Percentiles rank a stretch among this genome's conserved stretches.
phyloP scores from a whole-genome alignment of 805 yeast species.

The Starmerella floricola region DNA sequence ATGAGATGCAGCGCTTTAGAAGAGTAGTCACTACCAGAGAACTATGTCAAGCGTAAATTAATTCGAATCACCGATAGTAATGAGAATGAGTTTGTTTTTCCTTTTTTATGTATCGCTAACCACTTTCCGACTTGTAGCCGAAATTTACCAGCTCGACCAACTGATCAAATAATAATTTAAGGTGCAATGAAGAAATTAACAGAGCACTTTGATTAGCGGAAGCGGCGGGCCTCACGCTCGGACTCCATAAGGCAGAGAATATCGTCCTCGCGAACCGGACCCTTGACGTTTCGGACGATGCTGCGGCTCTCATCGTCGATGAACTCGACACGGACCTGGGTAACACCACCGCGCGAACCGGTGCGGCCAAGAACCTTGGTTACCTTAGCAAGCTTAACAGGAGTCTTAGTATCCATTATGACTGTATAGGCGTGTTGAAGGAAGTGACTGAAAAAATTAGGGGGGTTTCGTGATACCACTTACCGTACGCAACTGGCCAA shows the following conservation, averaged over 20 bases:
- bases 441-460: constrained; percentile 9
- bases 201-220: constrained; percentile 29
- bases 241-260: constrained; percentile 99
- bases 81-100: no score
- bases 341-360: constrained; percentile 99
- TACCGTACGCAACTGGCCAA: no score
- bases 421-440: constrained; percentile 3
- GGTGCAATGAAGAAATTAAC: neutral
- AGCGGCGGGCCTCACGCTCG: constrained; percentile 87
- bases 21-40: no score
- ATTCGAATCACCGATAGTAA: no score
- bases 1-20: no score
- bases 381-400: constrained; percentile 99
- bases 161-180: constrained; percentile 6
- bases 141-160: constrained; percentile 5
- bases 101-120: neutral
- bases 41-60: no score
- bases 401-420: constrained; percentile 37
- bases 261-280: constrained; percentile 97
- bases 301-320: constrained; percentile 90
- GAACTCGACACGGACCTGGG: constrained; percentile 96
- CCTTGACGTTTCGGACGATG: constrained; percentile 94
- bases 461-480: constrained; percentile 2
- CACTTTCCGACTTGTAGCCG: neutral
- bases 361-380: constrained; percentile 99